These are phyloP conservation scores for Microbotryum lychnidis-dioicae DNA, from an alignment of 1,284 basidiomycete genomes.

Conservation along the genomic window DNA sequence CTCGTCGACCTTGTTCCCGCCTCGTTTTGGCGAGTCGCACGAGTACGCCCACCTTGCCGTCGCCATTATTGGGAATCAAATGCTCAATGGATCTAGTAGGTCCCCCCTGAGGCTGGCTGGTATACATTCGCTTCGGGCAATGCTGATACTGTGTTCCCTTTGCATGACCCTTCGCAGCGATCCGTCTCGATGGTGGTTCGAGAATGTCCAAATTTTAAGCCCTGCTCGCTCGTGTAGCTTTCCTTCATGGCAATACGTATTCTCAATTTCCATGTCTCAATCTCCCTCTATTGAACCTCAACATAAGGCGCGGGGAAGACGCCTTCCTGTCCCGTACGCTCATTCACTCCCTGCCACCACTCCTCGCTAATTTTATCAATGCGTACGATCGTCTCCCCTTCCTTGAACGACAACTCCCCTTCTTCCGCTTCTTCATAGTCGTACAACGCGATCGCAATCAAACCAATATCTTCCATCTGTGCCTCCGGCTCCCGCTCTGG, in stretches of 20 bases:
- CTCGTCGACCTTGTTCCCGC: conserved; percentile 22
- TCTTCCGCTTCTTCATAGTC: conserved; percentile 80
- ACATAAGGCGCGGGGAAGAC: conserved; percentile 59
- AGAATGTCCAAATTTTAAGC: conserved; percentile 29
- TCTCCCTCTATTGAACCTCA: conserved; percentile 13
- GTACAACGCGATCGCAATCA: conserved; percentile 62
- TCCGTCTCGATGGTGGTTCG: conserved; percentile 27
- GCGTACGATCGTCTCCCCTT: conserved; percentile 65
- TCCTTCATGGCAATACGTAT: no score
- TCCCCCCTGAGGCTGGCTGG: conserved; percentile 5
- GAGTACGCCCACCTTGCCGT: conserved; percentile 38
- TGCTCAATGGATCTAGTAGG: conserved; percentile 25
- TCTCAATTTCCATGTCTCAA: no score
- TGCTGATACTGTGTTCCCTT: background rate
- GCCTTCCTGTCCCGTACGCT: conserved; percentile 33
- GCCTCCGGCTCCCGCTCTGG: conserved; percentile 39
- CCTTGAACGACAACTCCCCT: conserved; percentile 75
- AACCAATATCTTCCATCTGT: conserved; percentile 42
- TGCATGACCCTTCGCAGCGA: background rate
- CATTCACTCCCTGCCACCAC: conserved; percentile 75
- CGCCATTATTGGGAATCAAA: conserved; percentile 34
- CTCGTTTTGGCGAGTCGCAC: conserved; percentile 35
- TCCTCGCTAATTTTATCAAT: conserved; percentile 64
- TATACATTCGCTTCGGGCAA: background rate
- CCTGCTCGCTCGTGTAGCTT: no score